Evolutionary conservation across 495 filamentous ascomycete species (phyloP), one percentile per base, ranked within the genome.

Genomic region (Xylaria curta): DNA sequence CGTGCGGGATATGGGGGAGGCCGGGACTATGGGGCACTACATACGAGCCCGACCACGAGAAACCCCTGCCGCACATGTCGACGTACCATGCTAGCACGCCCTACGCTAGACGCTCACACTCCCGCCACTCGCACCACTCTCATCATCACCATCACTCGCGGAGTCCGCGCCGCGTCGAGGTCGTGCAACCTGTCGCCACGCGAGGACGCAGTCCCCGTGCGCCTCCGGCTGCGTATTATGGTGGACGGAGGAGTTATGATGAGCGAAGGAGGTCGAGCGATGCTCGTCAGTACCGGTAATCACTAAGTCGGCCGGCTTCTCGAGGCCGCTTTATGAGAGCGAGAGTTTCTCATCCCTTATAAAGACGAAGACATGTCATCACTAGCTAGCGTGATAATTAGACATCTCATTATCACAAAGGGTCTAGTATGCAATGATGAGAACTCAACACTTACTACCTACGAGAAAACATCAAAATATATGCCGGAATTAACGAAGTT

Each of bases 1-100:
- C 79, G 0, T 85, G 83, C 71, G 72, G 69, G 59, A 83, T 82
- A 73, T 72, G 79, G 40, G 80, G 82, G 46, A 78, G 78, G 12
- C 81, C 82, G 15, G 67, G 38, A 2, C 49, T 12, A 2, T 78
- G 75, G 75, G 76, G 76, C 3, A 61, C 38, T 2, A 72, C 72
- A 8, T 76, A 73, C 28, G 76, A 78, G 67, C 76, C 76, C 15
- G 67, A 74, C 1, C 28, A 69, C n/a, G 76, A 78, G 71, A 78
- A 78, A 59, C 73, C 75, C 42, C 68, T 70, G 49, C 68, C 73
- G 12, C 63, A 46, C 21, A 42, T 33, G 21, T 73, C 70, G n/a
- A 36, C 63, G 10, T 59, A 77, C 49, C 53, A 53, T 40, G 63
- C 44, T 28, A 71, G 54, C 2, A 66, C 72, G 31, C 70, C 72